A percentile compares a stretch with the other conserved stretches of the same genome.
phyloP scores from a whole-genome alignment of 148 eudicot genomes.

The Rhododendron williamsianum region DNA sequence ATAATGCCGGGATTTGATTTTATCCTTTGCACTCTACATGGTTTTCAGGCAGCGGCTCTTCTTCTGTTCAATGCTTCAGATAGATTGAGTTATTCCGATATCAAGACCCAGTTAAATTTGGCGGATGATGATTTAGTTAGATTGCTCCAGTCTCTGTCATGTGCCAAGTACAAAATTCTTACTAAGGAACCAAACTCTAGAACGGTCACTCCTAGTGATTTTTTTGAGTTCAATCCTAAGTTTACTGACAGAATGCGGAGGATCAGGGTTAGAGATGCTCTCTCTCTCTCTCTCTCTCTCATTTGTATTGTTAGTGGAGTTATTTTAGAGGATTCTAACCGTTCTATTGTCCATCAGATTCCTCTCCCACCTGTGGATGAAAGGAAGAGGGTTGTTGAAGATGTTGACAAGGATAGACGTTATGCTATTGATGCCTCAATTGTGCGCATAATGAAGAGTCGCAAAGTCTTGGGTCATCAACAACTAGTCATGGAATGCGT shows the following conservation, averaged over 20 bases:
- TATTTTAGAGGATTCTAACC: neutral
- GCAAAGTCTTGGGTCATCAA: conserved; percentile 36
- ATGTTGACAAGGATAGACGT: conserved; percentile 48
- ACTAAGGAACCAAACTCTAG: conserved; percentile 29
- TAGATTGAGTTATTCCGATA: conserved; percentile 35
- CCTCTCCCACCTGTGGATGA: conserved; percentile 45
- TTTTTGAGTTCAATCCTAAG: conserved; percentile 35
- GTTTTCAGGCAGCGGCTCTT: conserved; percentile 41
- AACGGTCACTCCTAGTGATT: conserved; percentile 25
- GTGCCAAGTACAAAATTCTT: conserved; percentile 41
- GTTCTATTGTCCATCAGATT: conserved; percentile 21
- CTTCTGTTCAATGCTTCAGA: conserved; percentile 38
- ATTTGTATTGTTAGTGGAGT: neutral
- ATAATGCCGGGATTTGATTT: neutral
- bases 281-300: neutral
- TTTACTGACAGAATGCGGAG: conserved; percentile 41
- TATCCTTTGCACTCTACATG: neutral
- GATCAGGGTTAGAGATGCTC: conserved; percentile 28
- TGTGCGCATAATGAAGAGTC: conserved; percentile 45
- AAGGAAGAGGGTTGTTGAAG: conserved; percentile 40
- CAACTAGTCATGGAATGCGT: conserved; percentile 40
- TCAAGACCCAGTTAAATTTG: conserved; percentile 32
- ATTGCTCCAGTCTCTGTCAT: conserved; percentile 34
- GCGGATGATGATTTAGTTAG: conserved; percentile 43
- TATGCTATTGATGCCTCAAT: conserved; percentile 44